A percentile compares a stretch with the other conserved stretches of the same genome.
These are phyloP conservation scores for Macaranga tanarius DNA, from an alignment of 441 rosid species.

Conservation along the genomic window DNA sequence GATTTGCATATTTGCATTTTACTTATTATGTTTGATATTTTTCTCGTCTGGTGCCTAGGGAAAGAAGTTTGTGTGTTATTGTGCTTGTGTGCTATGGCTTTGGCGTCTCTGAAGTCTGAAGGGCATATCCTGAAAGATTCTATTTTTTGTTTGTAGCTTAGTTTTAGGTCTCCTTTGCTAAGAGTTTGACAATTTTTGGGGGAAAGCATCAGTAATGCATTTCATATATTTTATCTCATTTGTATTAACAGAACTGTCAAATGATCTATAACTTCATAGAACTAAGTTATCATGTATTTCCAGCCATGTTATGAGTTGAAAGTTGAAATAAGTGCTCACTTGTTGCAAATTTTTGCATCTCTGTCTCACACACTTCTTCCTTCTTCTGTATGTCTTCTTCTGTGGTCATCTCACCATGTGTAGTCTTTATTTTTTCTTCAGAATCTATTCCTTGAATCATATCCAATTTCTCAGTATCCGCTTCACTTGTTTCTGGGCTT, in stretches of 20 bases:
- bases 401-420: conserved; percentile 21
- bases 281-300: too few relatives aligned
- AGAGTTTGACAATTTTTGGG: not conserved
- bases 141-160: not conserved
- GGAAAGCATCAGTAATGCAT: not conserved
- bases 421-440: conserved; percentile 16
- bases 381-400: conserved; percentile 21
- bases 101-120: too few relatives aligned
- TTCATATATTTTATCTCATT: not conserved
- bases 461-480: conserved; percentile 11
- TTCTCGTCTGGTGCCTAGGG: conserved; percentile 3
- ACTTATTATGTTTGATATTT: not conserved
- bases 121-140: not conserved
- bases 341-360: conserved; percentile 18
- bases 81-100: not conserved
- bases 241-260: not conserved
- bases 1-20: not conserved
- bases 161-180: not conserved
- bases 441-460: conserved; percentile 18
- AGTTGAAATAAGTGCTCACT: conserved; percentile 22
- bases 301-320: not conserved
- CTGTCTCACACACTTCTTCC: conserved; percentile 25
- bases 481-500: conserved; percentile 25
- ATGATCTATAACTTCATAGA: not conserved
- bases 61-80: not conserved